Base-by-base conservation (phyloP, 2,329 filamentous ascomycete species). In the Colletotrichum shisoi region DNA sequence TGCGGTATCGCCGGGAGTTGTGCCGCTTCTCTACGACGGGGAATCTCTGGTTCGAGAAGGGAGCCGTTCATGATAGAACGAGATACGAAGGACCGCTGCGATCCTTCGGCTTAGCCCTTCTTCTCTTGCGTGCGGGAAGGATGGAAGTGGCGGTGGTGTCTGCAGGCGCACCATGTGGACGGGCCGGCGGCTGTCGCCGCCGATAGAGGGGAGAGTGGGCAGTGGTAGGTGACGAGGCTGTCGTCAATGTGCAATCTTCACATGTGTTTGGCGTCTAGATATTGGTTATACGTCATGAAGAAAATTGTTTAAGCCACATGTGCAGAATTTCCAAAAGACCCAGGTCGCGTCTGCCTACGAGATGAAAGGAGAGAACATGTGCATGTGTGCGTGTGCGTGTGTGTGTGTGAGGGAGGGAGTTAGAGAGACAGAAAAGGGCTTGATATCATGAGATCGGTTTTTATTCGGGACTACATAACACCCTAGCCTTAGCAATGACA, bases 401-500 rank as follows among this genome's bases (percentile, higher is more conserved):
- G 7, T 8, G 27, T 8, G 7, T 31, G 11, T 9, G 17, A 31
- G 15, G 31, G 53, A 31, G 3, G 9, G 17, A 27, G 24, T 3
- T 4, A 56, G 8, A 15, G 24, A 7, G 24, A 44, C 37, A 27
- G 44, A n/a, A 5, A 12, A 17, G 15, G 5, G 21, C 4, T 27
- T n/a, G 17, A 3, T n/a, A 27, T 45, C 17, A 46, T 45, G 21
- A 17, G 13, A 15, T 34, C 39, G 61, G 19, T 45, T 44, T 71
- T 77, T 74, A 81, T 72, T 84, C 82, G 9, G 82, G 79, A 57
- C 78, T 79, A 73, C 88, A 90, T 54, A 90, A 76, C 5, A 91
- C 88, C 71, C 84, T 85, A n/a, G 87, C 86, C 76, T 89, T 91
- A 66, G 84, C 79, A 70, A 91, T 85, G 52, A 90, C 82, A 73